Evolutionary conservation across 441 rosid species (phyloP).

Genomic region (Populus tomentosa): DNA sequence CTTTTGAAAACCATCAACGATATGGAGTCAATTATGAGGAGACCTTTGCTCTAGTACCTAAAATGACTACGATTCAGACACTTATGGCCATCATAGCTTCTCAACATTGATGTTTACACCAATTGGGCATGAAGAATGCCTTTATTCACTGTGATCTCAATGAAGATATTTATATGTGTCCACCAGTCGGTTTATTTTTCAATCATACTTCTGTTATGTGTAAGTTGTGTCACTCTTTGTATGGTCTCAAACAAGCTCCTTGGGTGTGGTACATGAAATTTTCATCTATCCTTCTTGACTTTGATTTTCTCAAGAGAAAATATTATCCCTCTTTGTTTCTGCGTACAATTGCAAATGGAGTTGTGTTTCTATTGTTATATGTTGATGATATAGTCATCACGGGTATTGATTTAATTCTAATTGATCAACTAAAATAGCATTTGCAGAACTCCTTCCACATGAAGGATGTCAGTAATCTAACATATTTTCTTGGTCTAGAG

Average conservation of each 20-base stretch:
- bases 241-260: background rate
- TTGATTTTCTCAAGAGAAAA: background rate
- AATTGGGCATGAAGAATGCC: background rate
- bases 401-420: background rate
- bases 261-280: background rate
- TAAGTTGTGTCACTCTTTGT: background rate
- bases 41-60: background rate
- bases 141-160: background rate
- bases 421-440: background rate
- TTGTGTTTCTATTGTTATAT: background rate
- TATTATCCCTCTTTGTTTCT: background rate
- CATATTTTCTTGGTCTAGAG: background rate
- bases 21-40: background rate
- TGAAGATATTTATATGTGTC: background rate
- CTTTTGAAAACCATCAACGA: background rate
- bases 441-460: background rate
- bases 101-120: background rate
- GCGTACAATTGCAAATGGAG: background rate
- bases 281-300: background rate
- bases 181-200: background rate
- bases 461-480: background rate
- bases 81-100: background rate
- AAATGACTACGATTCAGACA: background rate
- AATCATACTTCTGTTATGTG: background rate
- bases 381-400: background rate